Conservation (phyloP, 768 basidiomycete genomes). For the Auricularia sp. region DNA sequence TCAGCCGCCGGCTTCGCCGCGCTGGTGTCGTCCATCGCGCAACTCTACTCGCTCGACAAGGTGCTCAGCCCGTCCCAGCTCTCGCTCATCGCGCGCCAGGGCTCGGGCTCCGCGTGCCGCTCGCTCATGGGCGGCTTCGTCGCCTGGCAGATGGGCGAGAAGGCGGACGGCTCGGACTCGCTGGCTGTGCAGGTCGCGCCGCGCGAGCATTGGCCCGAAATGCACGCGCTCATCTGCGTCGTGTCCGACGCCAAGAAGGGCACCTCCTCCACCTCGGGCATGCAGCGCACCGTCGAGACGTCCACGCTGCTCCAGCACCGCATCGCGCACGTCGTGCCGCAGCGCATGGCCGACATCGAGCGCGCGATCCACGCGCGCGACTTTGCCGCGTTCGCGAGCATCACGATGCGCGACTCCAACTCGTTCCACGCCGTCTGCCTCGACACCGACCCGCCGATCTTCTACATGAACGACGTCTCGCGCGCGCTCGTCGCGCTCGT, state of each 20-base stretch:
- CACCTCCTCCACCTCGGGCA: constrained; percentile 87
- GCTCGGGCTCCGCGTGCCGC: constrained; percentile 94
- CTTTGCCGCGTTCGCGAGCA: constrained; percentile 78
- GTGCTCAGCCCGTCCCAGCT: constrained; percentile 55
- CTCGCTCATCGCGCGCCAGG: constrained; percentile 91
- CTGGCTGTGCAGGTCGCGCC: constrained; percentile 82
- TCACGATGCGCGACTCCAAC: constrained; percentile 98
- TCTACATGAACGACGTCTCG: constrained; percentile 97
- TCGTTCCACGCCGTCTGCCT: constrained; percentile 97
- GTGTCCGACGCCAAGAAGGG: constrained; percentile 95
- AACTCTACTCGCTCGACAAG: constrained; percentile 73
- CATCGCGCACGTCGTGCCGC: constrained; percentile 76
- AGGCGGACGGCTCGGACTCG: constrained; percentile 69
- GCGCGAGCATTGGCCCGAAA: constrained; percentile 82
- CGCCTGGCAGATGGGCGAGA: constrained; percentile 76
- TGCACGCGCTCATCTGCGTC: constrained; percentile 95
- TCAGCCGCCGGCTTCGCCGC: constrained; percentile 97
- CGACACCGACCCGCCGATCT: constrained; percentile 95
- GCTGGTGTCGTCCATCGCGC: constrained; percentile 78
- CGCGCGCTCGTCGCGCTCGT: constrained; percentile 86
- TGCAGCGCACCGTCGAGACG: constrained; percentile 96
- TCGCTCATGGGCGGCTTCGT: constrained; percentile 97
- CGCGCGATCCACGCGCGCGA: constrained; percentile 67
- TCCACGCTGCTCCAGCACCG: constrained; percentile 81
- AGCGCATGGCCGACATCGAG: constrained; percentile 74